Percentiles rank a stretch among this genome's conserved stretches.
phyloP scores from a whole-genome alignment of 2,329 filamentous ascomycete species.

The Canariomyces notabilis region DNA sequence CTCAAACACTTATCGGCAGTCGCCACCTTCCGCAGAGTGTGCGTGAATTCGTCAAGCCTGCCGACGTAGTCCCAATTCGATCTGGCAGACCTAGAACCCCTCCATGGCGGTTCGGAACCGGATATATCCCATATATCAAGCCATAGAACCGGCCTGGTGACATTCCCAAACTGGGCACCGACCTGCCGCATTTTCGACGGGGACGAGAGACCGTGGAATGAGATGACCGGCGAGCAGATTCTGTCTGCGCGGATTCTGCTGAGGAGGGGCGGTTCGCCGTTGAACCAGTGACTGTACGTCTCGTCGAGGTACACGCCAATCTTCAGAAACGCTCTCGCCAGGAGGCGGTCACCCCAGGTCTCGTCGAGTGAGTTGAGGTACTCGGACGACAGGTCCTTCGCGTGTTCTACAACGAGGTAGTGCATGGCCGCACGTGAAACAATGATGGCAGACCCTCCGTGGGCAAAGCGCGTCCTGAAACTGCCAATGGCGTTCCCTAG shows the following conservation, averaged over 20 bases:
- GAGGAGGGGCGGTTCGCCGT: slow-evolving; percentile 47
- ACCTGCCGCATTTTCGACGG: slow-evolving; percentile 42
- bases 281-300: slow-evolving; percentile 49
- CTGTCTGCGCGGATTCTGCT: slow-evolving; percentile 46
- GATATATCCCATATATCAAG: slow-evolving; percentile 47
- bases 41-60: slow-evolving; percentile 40
- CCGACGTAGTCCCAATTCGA: slow-evolving; percentile 48
- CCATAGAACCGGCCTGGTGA: slow-evolving; percentile 43
- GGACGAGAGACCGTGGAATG: slow-evolving; percentile 47
- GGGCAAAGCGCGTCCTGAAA: slow-evolving; percentile 51
- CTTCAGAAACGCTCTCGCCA: slow-evolving; percentile 49
- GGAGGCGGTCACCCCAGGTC: slow-evolving; percentile 50
- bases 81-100: slow-evolving; percentile 31
- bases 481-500: slow-evolving; percentile 54
- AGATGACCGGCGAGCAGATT: slow-evolving; percentile 50
- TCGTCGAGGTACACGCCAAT: slow-evolving; percentile 53
- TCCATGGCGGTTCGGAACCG: slow-evolving; percentile 34
- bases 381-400: slow-evolving; percentile 38
- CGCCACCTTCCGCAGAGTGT: slow-evolving; percentile 18
- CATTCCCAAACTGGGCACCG: slow-evolving; percentile 37
- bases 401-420: slow-evolving; percentile 39
- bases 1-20: slow-evolving; percentile 18
- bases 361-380: slow-evolving; percentile 46
- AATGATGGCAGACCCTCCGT: slow-evolving; percentile 51
- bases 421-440: slow-evolving; percentile 47